phyloP scores from a whole-genome alignment of 441 rosid species.

The Breynia disticha region DNA sequence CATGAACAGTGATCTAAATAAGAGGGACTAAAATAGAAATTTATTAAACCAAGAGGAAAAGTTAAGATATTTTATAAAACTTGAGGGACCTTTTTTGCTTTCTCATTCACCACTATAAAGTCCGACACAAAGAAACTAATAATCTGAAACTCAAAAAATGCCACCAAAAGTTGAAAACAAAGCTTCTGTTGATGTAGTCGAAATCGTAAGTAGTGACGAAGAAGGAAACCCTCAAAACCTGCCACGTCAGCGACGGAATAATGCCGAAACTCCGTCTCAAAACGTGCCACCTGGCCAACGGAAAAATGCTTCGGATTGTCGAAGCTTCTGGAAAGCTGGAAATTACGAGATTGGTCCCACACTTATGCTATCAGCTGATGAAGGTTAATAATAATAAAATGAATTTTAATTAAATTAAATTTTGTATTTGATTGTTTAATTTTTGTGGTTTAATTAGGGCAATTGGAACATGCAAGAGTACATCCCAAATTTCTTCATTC shows the following conservation, averaged over 20 bases:
- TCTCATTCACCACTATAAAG: too few relatives aligned
- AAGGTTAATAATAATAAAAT: conserved; percentile 24
- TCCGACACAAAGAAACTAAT: too few relatives aligned
- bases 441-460: conserved; percentile 21
- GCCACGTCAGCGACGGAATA: too few relatives aligned
- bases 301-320: conserved; percentile 23
- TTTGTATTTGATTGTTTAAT: neutral
- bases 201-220: conserved; percentile 39
- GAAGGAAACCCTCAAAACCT: conserved; percentile 17
- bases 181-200: conserved; percentile 20
- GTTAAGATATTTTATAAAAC: too few relatives aligned
- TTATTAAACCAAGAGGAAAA: too few relatives aligned
- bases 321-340: conserved; percentile 92
- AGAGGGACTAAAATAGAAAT: too few relatives aligned
- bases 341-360: conserved; percentile 23
- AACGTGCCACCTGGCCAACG: conserved; percentile 12
- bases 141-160: conserved; percentile 29
- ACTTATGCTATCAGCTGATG: conserved; percentile 13
- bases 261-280: conserved; percentile 9
- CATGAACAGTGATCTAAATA: too few relatives aligned
- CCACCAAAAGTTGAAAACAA: conserved; percentile 15
- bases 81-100: too few relatives aligned
- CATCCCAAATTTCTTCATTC: conserved; percentile 95
- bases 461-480: conserved; percentile 79
- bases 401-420: conserved; percentile 1